Evolutionary conservation across 345 rosid species (phyloP).

Genomic region (Salix arbutifolia): DNA sequence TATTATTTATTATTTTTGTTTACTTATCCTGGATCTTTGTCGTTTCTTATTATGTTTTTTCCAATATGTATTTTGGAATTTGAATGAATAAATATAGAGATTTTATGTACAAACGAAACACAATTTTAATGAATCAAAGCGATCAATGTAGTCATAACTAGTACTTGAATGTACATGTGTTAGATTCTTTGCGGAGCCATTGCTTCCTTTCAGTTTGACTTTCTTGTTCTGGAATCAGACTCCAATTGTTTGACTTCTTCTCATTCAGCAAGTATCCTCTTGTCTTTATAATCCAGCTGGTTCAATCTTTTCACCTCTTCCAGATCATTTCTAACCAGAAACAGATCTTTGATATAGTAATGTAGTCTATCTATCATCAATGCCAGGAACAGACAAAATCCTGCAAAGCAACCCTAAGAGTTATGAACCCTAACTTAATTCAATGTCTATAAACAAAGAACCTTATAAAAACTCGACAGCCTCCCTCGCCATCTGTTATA

Average conservation of each 20-base stretch:
- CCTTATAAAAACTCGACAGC: too few relatives aligned
- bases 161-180: background rate
- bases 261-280: background rate
- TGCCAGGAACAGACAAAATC: conserved; percentile 32
- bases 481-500: background rate
- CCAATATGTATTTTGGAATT: too few relatives aligned
- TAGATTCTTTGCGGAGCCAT: background rate
- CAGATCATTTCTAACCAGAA: conserved; percentile 2
- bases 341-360: conserved; percentile 26
- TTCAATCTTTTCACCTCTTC: conserved; percentile 11
- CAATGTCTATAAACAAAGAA: background rate
- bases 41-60: too few relatives aligned
- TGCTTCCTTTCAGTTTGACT: background rate
- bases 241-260: background rate
- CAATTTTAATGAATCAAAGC: too few relatives aligned
- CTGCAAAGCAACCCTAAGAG: conserved; percentile 6
- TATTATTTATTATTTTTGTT: too few relatives aligned
- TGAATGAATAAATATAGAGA: too few relatives aligned
- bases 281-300: background rate
- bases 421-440: background rate
- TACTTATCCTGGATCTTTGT: too few relatives aligned
- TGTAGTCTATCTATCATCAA: conserved; percentile 35
- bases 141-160: too few relatives aligned
- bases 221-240: background rate
- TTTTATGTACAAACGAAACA: too few relatives aligned